Evolutionary conservation across 306 rosid species (phyloP).

Genomic region (Lathyrus tuberosus): DNA sequence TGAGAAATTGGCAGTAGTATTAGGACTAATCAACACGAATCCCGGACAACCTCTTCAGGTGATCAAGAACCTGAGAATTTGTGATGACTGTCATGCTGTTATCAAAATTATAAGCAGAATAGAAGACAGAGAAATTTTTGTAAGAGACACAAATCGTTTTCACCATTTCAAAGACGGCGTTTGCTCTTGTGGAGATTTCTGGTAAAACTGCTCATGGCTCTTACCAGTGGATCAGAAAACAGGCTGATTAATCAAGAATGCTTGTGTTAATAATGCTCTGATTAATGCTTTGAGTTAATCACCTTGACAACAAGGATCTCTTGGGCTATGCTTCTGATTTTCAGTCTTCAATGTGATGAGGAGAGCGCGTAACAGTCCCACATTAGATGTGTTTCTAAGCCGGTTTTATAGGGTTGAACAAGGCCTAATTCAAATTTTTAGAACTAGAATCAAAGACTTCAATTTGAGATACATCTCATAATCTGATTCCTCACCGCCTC

Average conservation of each 20-base stretch:
- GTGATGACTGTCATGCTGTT: conserved; percentile 57
- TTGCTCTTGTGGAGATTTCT: conserved; percentile 74
- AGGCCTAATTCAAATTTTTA: no score
- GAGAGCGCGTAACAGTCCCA: no score
- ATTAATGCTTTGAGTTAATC: conserved; percentile 22
- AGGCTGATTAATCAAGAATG: conserved; percentile 25
- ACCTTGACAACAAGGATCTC: conserved; percentile 8
- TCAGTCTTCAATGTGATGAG: no score
- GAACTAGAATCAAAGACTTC: not conserved
- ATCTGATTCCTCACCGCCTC: conserved; percentile 28
- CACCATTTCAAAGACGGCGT: conserved; percentile 77
- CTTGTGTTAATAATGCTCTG: conserved; percentile 14
- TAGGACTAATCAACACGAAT: conserved; percentile 71
- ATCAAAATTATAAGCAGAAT: conserved; percentile 58
- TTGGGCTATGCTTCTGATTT: no score
- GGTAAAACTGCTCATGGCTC: conserved; percentile 44
- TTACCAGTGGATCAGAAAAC: conserved; percentile 2
- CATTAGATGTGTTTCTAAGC: no score
- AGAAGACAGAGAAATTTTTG: conserved; percentile 62
- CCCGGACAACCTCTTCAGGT: conserved; percentile 66
- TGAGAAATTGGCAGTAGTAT: conserved; percentile 72
- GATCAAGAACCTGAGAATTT: conserved; percentile 69
- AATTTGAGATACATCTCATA: conserved; percentile 4
- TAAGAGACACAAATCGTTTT: conserved; percentile 71
- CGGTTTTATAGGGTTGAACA: no score